These are phyloP conservation scores for Stygiomarasmius scandens DNA, from an alignment of 1,284 basidiomycete species.

Conservation along the genomic window DNA sequence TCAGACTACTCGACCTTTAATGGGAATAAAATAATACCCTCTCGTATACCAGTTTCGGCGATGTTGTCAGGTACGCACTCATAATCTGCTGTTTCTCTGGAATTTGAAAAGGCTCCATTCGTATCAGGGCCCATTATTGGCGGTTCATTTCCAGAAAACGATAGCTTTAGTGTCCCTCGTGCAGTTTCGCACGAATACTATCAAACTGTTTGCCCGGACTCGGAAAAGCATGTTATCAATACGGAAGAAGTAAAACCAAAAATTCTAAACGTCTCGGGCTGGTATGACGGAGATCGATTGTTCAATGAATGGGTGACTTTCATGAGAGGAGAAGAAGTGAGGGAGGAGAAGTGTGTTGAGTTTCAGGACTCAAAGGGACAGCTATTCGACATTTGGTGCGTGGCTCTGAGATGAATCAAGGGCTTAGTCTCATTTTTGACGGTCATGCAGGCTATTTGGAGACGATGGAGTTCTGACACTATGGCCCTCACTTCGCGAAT, in stretches of 20 bases:
- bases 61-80: conserved; percentile 42
- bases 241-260: conserved; percentile 24
- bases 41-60: too few relatives aligned
- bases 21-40: too few relatives aligned
- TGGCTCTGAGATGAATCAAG: too few relatives aligned
- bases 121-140: conserved; percentile 40
- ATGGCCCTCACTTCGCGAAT: conserved; percentile 43
- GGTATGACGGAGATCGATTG: conserved; percentile 29
- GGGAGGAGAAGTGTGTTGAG: too few relatives aligned
- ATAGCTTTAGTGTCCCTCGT: conserved; percentile 34
- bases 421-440: too few relatives aligned
- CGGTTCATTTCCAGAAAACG: conserved; percentile 25
- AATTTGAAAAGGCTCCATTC: conserved; percentile 12
- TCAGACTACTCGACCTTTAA: too few relatives aligned
- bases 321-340: conserved; percentile 37
- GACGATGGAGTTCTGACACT: conserved; percentile 42
- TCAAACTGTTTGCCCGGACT: conserved; percentile 42
- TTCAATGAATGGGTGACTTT: conserved; percentile 47
- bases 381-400: conserved; percentile 48
- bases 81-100: not conserved
- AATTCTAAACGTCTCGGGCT: too few relatives aligned
- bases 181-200: conserved; percentile 48
- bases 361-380: too few relatives aligned
- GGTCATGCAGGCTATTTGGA: conserved; percentile 51
- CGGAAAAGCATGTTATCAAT: conserved; percentile 28